A percentile compares a stretch with the other conserved stretches of the same genome.
Conservation (phyloP, 176 grass and related monocot species). For the Musa beccarii region DNA sequence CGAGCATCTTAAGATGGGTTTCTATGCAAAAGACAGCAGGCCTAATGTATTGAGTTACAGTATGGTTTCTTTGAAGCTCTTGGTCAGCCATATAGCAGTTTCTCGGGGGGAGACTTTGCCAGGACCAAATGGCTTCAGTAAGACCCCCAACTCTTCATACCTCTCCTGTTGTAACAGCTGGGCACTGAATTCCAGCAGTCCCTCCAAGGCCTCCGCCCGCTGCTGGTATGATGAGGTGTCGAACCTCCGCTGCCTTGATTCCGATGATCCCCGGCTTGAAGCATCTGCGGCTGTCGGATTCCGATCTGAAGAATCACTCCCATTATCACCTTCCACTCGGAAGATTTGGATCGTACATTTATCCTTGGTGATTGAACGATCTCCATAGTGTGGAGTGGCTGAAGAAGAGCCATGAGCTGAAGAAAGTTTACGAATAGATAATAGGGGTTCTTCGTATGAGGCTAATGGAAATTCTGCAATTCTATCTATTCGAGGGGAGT, state of each 20-base stretch:
- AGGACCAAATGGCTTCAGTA: conserved; percentile 82
- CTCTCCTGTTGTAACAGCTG: conserved; percentile 85
- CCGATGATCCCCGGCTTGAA: conserved; percentile 70
- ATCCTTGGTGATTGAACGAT: conserved; percentile 88
- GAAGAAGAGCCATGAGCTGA: conserved; percentile 39
- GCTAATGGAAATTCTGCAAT: conserved; percentile 89
- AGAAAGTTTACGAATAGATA: conserved; percentile 25
- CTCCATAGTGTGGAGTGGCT: conserved; percentile 36
- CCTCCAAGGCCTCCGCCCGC: conserved; percentile 80
- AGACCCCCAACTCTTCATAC: conserved; percentile 63
- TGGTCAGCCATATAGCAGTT: conserved; percentile 89
- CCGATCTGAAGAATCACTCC: conserved; percentile 46
- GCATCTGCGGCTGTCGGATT: conserved; percentile 36
- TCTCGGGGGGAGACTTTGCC: conserved; percentile 80
- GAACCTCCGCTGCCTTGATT: conserved; percentile 75
- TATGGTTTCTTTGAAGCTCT: conserved; percentile 83
- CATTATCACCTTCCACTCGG: conserved; percentile 38
- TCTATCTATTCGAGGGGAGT: conserved; percentile 73
- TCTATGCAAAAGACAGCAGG: too few relatives aligned
- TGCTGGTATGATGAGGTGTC: conserved; percentile 89
- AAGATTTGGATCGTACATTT: conserved; percentile 79
- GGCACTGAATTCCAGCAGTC: conserved; percentile 78
- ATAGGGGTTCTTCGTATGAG: conserved; percentile 56
- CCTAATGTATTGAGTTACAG: conserved; percentile 11
- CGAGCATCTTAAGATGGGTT: neutral